phyloP scores from a whole-genome alignment of 2,329 filamentous ascomycete species.

The Aureobasidium sp. region DNA sequence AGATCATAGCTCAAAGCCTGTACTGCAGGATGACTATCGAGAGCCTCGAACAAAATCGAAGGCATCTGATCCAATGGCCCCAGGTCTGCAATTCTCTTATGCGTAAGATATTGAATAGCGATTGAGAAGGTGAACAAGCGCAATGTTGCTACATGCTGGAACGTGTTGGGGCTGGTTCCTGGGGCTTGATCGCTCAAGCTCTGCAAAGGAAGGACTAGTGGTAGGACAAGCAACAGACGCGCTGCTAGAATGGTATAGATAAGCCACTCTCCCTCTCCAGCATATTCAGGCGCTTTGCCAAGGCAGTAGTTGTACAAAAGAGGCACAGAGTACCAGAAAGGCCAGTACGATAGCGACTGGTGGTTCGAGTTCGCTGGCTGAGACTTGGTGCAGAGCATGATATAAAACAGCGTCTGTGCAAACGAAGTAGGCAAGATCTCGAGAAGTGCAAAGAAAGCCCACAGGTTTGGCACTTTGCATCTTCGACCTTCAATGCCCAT shows the following conservation, averaged over 20 bases:
- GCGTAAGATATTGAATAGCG: background rate
- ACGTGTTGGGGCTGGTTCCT: background rate
- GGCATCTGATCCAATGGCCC: conserved; percentile 4
- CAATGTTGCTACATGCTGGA: conserved; percentile 9
- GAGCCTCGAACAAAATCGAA: conserved; percentile 11
- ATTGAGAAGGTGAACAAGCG: conserved; percentile 4
- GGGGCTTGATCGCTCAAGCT: background rate
- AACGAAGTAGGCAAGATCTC: conserved; percentile 28
- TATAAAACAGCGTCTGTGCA: conserved; percentile 25
- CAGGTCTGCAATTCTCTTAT: background rate
- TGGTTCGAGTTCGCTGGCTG: background rate
- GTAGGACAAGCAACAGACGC: conserved; percentile 18
- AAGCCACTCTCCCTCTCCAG: conserved; percentile 5
- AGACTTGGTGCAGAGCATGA: conserved; percentile 19
- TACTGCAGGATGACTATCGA: conserved; percentile 24
- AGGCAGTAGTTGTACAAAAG: conserved; percentile 15
- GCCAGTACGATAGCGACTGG: background rate
- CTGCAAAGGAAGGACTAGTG: conserved; percentile 14
- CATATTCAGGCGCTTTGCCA: conserved; percentile 8
- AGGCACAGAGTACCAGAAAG: conserved; percentile 6
- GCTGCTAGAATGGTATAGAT: conserved; percentile 19
- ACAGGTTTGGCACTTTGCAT: conserved; percentile 21
- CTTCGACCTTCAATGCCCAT: conserved; percentile 22
- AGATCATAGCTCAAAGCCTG: conserved; percentile 23
- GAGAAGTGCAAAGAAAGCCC: conserved; percentile 25